Conservation (phyloP, 768 basidiomycete genomes). For the Cystofilobasidium ferigula region DNA sequence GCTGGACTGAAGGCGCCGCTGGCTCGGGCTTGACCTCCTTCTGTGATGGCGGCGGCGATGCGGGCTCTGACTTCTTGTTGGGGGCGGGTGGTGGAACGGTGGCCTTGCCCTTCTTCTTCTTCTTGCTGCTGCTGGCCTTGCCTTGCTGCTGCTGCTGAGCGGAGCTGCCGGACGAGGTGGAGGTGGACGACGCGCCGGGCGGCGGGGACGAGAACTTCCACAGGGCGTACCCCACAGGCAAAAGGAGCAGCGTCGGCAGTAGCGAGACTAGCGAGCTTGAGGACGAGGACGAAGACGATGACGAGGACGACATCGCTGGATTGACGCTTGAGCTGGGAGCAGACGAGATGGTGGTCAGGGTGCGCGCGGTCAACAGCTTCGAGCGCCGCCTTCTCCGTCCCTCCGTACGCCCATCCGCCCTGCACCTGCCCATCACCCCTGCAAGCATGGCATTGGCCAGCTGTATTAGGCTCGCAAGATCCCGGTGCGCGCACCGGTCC, state of each 20-base stretch:
- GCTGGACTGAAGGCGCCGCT: background rate
- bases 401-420: no score
- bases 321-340: background rate
- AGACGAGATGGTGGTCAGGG: background rate
- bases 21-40: background rate
- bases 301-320: background rate
- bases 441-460: no score
- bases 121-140: background rate
- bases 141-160: background rate
- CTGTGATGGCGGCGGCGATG: background rate
- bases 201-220: conserved; percentile 4
- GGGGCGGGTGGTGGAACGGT: background rate
- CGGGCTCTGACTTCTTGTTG: background rate
- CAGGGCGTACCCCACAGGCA: background rate
- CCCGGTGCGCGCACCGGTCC: no score
- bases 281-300: background rate
- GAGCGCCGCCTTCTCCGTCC: no score
- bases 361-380: no score
- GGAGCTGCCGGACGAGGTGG: background rate
- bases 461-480: no score
- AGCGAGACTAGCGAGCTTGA: background rate
- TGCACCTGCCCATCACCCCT: no score
- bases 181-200: background rate
- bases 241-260: background rate
- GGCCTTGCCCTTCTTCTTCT: conserved; percentile 3